Conservation (phyloP, 768 basidiomycete genomes). For the Auricularia heimuer region DNA sequence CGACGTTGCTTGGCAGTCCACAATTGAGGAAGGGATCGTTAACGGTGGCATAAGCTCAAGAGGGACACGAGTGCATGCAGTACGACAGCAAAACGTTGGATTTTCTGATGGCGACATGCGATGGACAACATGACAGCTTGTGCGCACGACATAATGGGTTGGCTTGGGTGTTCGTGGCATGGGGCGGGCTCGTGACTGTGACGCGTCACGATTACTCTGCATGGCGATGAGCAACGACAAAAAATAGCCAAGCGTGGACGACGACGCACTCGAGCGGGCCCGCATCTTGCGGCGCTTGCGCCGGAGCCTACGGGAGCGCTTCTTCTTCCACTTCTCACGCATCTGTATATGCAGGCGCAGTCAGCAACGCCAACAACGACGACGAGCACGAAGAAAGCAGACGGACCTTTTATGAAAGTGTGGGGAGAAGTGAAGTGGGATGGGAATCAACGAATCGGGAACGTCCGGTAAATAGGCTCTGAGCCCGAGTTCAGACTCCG, state of each 20-base stretch:
- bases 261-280: conserved; percentile 77
- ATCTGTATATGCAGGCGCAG: conserved; percentile 24
- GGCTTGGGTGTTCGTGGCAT: neutral
- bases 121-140: neutral
- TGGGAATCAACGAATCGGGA: neutral
- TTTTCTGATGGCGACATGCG: too few relatives aligned
- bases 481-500: neutral
- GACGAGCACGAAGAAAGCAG: neutral
- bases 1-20: too few relatives aligned
- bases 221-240: neutral
- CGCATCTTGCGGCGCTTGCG: conserved; percentile 96
- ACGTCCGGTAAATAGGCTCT: neutral
- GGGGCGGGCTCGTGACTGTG: neutral
- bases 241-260: neutral
- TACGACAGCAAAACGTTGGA: too few relatives aligned
- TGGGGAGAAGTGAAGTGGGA: neutral
- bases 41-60: too few relatives aligned
- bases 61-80: too few relatives aligned
- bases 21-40: too few relatives aligned
- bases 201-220: conserved; percentile 5
- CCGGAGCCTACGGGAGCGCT: conserved; percentile 84
- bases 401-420: neutral
- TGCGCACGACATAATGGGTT: neutral
- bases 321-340: conserved; percentile 98
- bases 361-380: neutral